These are phyloP conservation scores for Candida tropicalis DNA, from an alignment of 1,139 yeast genomes.

Conservation along the genomic window DNA sequence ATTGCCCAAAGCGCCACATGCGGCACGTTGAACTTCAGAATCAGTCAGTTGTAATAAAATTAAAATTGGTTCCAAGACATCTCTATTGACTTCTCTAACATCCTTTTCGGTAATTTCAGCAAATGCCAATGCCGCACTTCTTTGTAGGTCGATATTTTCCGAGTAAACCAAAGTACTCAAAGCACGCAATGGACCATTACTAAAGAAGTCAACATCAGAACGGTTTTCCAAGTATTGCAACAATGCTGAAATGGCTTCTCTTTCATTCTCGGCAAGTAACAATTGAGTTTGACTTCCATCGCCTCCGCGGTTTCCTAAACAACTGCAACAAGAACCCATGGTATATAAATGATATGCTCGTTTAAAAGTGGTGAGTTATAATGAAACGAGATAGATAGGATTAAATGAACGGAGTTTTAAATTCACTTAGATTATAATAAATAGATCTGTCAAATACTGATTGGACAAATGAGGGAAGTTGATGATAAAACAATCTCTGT, in stretches of 20 bases:
- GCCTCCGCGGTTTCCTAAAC: constrained; percentile 41
- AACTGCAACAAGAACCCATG: constrained; percentile 75
- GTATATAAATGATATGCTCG: constrained; percentile 2
- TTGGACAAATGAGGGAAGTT: too few relatives aligned
- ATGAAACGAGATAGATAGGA: too few relatives aligned
- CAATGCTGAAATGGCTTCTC: constrained; percentile 92
- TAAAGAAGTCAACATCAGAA: constrained; percentile 87
- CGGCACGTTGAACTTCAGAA: constrained; percentile 95
- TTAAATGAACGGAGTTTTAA: neutral
- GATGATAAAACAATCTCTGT: neutral
- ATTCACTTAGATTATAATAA: too few relatives aligned
- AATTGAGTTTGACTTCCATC: constrained; percentile 67
- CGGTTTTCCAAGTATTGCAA: constrained; percentile 84
- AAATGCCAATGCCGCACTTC: constrained; percentile 97
- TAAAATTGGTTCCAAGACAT: constrained; percentile 90
- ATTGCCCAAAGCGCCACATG: constrained; percentile 97
- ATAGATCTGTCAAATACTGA: too few relatives aligned
- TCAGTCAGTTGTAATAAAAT: constrained; percentile 85
- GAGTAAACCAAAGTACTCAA: constrained; percentile 91
- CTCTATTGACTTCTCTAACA: constrained; percentile 85
- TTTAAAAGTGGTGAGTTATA: too few relatives aligned
- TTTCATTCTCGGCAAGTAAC: constrained; percentile 91
- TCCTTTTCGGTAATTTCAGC: constrained; percentile 98
- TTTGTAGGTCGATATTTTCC: constrained; percentile 90
- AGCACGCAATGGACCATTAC: constrained; percentile 88